phyloP scores from a whole-genome alignment of 225 moss, liverwort and hornwort genomes.

The Anthoceros angustus region DNA sequence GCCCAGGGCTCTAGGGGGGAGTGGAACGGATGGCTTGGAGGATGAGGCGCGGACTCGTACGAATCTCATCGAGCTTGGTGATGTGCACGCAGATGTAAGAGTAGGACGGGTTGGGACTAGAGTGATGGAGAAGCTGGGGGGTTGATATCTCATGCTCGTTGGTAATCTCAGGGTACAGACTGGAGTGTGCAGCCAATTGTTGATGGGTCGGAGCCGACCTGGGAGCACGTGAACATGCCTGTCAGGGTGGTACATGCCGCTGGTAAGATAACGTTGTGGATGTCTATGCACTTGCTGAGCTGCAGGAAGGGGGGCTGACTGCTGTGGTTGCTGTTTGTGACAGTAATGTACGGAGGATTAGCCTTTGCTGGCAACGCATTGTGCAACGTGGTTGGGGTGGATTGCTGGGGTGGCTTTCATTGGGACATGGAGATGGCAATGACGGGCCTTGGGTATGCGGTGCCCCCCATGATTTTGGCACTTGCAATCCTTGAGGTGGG shows the following conservation, averaged over 20 bases:
- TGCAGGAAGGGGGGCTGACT: not conserved
- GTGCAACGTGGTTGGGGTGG: slow-evolving; percentile 69
- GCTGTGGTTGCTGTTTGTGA: not conserved
- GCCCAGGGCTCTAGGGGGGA: no score
- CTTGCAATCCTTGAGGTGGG: slow-evolving; percentile 71
- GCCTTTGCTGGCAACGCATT: slow-evolving; percentile 71
- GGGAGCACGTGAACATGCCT: slow-evolving; percentile 80
- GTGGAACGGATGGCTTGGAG: no score
- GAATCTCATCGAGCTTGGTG: no score
- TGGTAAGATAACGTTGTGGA: slow-evolving; percentile 18
- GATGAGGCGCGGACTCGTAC: no score
- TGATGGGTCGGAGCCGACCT: slow-evolving; percentile 38
- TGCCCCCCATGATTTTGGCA: slow-evolving; percentile 83
- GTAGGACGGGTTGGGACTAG: no score
- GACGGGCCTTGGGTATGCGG: slow-evolving; percentile 63
- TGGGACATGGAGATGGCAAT: slow-evolving; percentile 48
- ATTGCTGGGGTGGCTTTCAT: slow-evolving; percentile 69
- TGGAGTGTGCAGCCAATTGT: not conserved
- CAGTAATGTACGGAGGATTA: slow-evolving; percentile 66
- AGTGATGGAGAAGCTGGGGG: no score
- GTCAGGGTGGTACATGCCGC: slow-evolving; percentile 63
- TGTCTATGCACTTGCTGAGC: not conserved
- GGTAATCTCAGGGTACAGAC: not conserved
- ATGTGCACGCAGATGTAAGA: no score
- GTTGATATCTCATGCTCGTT: not conserved